phyloP scores from a whole-genome alignment of 805 yeast species.

The Cyberlindnera suaveolens region DNA sequence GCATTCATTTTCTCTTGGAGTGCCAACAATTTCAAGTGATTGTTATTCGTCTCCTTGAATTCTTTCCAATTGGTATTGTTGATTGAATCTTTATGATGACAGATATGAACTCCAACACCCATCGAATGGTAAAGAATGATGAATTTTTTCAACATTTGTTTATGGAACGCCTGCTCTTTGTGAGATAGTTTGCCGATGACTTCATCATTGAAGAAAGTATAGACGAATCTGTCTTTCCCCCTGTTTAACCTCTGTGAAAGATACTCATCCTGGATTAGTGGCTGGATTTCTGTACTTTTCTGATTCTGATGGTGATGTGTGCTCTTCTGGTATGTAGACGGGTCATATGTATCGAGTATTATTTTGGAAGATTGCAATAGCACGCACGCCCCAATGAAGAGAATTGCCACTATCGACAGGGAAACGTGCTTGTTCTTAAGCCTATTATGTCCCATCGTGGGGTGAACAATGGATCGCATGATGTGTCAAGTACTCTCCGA shows the following conservation, averaged over 20 bases:
- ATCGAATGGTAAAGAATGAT: slow-evolving; percentile 11
- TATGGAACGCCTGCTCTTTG: slow-evolving; percentile 17
- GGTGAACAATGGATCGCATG: no score
- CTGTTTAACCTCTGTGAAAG: slow-evolving; percentile 8
- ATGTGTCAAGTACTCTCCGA: no score
- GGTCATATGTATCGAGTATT: slow-evolving; percentile 48
- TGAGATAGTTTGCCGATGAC: slow-evolving; percentile 7
- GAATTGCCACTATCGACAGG: no score
- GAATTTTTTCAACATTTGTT: slow-evolving; percentile 13
- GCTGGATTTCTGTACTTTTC: slow-evolving; percentile 3
- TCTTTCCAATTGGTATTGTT: slow-evolving; percentile 6
- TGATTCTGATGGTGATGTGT: slow-evolving; percentile 49
- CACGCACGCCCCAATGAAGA: no score
- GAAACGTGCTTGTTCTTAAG: no score
- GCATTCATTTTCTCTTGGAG: slow-evolving; percentile 8
- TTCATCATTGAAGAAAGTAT: slow-evolving; percentile 19
- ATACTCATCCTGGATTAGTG: slow-evolving; percentile 7
- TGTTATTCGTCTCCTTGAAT: slow-evolving; percentile 12
- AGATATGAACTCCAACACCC: slow-evolving; percentile 12
- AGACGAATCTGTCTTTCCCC: slow-evolving; percentile 6
- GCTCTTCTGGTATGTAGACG: slow-evolving; percentile 46
- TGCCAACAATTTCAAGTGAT: slow-evolving; percentile 16
- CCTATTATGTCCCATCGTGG: no score
- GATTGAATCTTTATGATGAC: slow-evolving; percentile 17
- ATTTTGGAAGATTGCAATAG: no score